These are phyloP conservation scores for Metschnikowia gelsemii DNA, from an alignment of 805 yeast genomes.

Conservation along the genomic window DNA sequence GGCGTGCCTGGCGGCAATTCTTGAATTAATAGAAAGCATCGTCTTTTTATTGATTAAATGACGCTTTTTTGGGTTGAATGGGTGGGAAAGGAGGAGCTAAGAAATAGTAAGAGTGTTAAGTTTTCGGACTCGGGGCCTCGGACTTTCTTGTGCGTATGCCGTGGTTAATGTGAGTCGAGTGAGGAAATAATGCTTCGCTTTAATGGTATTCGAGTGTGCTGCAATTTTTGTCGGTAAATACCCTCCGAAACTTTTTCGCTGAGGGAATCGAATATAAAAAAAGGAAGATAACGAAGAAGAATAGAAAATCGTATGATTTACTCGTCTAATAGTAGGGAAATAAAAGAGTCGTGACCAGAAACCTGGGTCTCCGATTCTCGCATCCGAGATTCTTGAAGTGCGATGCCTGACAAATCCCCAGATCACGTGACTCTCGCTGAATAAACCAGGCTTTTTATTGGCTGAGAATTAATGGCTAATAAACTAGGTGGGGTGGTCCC, in stretches of 20 bases:
- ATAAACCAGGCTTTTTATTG: conserved; percentile 14
- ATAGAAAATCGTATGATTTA: too few species aligned
- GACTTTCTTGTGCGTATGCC: not conserved
- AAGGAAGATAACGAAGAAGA: too few species aligned
- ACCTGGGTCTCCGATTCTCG: conserved; percentile 16
- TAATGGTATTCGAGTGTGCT: too few species aligned
- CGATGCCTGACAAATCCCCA: conserved; percentile 14
- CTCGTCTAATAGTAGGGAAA: not conserved
- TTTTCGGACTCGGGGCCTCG: not conserved
- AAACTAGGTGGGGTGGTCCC: too few species aligned
- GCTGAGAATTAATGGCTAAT: conserved; percentile 7
- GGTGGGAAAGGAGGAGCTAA: too few species aligned
- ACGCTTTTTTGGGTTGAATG: not conserved
- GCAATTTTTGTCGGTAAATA: too few species aligned
- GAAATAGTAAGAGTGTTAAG: too few species aligned
- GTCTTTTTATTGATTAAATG: not conserved
- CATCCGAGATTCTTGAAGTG: conserved; percentile 14
- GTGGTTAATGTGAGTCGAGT: not conserved
- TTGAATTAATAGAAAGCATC: conserved; percentile 1
- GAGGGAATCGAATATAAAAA: too few species aligned
- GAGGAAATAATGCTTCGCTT: too few species aligned
- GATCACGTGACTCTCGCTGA: conserved; percentile 18
- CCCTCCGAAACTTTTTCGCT: too few species aligned
- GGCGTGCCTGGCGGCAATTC: conserved; percentile 12
- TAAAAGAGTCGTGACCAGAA: not conserved